A percentile compares a stretch with the other conserved stretches of the same genome.
Evolutionary conservation across 164 flowering plant genomes (phyloP).

Genomic region (Magnolia sinica): DNA sequence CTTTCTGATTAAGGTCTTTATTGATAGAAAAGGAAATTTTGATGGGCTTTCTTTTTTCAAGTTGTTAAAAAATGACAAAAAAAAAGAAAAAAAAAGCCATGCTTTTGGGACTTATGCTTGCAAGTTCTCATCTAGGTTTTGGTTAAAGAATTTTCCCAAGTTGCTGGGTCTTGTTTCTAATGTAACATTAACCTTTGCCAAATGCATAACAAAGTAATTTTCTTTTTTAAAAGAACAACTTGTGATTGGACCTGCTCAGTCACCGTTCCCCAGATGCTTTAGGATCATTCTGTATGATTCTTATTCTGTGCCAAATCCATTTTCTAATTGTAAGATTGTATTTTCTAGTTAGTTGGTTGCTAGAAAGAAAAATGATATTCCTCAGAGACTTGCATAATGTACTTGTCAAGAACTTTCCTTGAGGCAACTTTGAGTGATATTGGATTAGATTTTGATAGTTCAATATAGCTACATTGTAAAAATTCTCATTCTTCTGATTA

Average conservation of each 20-base stretch:
- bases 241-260: too few relatives aligned
- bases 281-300: too few relatives aligned
- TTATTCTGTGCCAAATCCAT: too few relatives aligned
- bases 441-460: background rate
- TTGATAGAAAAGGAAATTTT: background rate
- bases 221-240: too few relatives aligned
- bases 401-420: background rate
- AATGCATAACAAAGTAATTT: too few relatives aligned
- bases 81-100: too few relatives aligned
- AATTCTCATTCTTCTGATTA: background rate
- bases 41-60: background rate
- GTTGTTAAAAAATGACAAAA: background rate
- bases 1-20: background rate
- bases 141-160: background rate
- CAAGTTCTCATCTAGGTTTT: background rate
- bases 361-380: too few relatives aligned
- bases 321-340: background rate
- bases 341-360: background rate
- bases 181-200: too few relatives aligned
- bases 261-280: too few relatives aligned
- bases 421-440: background rate
- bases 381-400: background rate
- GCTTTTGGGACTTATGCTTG: background rate
- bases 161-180: background rate
- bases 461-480: background rate